These are phyloP conservation scores for Dentipellis sp. DNA, from an alignment of 768 basidiomycete genomes.

Conservation along the genomic window DNA sequence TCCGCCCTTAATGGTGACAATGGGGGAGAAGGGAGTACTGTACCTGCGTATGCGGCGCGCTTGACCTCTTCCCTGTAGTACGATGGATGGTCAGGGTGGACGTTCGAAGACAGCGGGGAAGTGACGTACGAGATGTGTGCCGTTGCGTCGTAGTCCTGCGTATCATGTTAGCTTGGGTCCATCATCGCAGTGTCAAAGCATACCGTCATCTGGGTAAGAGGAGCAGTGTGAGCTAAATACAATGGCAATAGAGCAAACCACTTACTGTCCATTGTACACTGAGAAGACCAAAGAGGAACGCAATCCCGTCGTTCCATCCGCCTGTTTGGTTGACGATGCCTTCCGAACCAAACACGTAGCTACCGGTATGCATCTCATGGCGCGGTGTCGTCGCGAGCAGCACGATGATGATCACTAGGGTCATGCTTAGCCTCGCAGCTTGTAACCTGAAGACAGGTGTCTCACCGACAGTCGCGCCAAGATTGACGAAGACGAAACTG, in stretches of 20 bases:
- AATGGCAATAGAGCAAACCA: not conserved
- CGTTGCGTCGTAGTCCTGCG: conserved; percentile 70
- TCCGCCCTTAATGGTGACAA: not conserved
- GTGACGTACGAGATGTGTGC: conserved; percentile 68
- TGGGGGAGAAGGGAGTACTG: not conserved
- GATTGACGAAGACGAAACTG: conserved; percentile 80
- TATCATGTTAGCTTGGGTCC: conserved; percentile 4
- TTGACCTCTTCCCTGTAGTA: conserved; percentile 62
- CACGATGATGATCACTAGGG: conserved; percentile 71
- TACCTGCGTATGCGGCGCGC: conserved; percentile 70
- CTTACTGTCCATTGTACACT: conserved; percentile 81
- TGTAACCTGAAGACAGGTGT: conserved; percentile 2
- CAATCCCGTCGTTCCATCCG: conserved; percentile 69
- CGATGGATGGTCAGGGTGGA: not conserved
- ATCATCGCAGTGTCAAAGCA: conserved; percentile 9
- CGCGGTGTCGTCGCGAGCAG: conserved; percentile 67
- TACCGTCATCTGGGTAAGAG: conserved; percentile 46
- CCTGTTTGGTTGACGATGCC: conserved; percentile 77
- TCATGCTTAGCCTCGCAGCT: not conserved
- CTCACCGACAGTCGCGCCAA: conserved; percentile 66
- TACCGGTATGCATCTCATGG: conserved; percentile 71
- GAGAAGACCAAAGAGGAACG: conserved; percentile 77
- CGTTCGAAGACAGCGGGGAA: not conserved
- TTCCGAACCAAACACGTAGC: conserved; percentile 68
- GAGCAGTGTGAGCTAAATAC: not conserved